A percentile compares a stretch with the other conserved stretches of the same genome.
These are phyloP conservation scores for Podaxis sp. DNA, from an alignment of 768 basidiomycete genomes.

Conservation along the genomic window DNA sequence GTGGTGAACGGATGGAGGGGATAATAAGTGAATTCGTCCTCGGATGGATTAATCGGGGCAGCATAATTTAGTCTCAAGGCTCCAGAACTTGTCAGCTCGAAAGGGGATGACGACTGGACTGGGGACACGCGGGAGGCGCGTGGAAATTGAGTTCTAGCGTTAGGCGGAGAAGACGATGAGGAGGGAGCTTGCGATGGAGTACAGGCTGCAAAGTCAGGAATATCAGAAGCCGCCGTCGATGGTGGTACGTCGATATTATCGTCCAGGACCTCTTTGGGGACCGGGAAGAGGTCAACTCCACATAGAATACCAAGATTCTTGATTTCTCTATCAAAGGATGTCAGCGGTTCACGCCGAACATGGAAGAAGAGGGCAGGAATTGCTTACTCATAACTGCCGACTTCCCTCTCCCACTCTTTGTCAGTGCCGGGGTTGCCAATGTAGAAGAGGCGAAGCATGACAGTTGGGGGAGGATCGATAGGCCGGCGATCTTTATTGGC, in stretches of 20 bases:
- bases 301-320: constrained; percentile 60
- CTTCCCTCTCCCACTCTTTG: constrained; percentile 40
- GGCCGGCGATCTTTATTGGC: constrained; percentile 62
- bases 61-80: constrained; percentile 10
- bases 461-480: constrained; percentile 62
- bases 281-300: constrained; percentile 66
- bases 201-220: constrained; percentile 8
- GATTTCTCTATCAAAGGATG: constrained; percentile 35
- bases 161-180: constrained; percentile 7
- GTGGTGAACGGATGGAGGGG: constrained; percentile 34
- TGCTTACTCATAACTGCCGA: constrained; percentile 42
- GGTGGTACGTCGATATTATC: constrained; percentile 3
- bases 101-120: neutral
- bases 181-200: constrained; percentile 10
- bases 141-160: neutral
- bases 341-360: constrained; percentile 6
- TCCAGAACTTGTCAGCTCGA: constrained; percentile 1
- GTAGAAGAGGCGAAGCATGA: constrained; percentile 47
- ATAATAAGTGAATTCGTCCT: constrained; percentile 28
- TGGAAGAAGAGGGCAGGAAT: constrained; percentile 3
- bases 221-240: constrained; percentile 3
- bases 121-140: constrained; percentile 8
- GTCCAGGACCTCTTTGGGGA: constrained; percentile 30
- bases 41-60: neutral
- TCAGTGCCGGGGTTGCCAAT: constrained; percentile 35